Evolutionary conservation across 306 rosid genomes (phyloP).

Genomic region (Prunus mongolica): DNA sequence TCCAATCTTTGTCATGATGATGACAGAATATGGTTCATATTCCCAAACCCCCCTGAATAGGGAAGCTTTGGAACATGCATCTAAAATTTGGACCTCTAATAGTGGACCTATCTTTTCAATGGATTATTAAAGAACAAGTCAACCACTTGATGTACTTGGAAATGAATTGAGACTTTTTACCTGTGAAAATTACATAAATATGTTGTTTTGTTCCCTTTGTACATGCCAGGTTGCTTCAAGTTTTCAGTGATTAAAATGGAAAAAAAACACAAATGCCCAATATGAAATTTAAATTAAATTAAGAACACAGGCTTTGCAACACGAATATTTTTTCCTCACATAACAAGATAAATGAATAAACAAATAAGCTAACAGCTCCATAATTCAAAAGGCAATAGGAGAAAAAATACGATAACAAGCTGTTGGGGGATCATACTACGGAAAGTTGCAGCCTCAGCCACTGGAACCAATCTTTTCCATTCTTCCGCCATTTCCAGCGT

Average conservation of each 20-base stretch:
- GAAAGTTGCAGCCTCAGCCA: background rate
- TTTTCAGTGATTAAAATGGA: no score
- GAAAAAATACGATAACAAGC: background rate
- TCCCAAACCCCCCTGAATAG: background rate
- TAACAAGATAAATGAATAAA: no score
- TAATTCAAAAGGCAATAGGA: no score
- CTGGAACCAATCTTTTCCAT: background rate
- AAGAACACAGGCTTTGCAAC: no score
- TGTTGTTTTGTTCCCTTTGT: no score
- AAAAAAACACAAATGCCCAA: no score
- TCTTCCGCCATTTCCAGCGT: background rate
- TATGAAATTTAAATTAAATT: no score
- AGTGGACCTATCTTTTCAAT: background rate
- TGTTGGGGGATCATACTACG: background rate
- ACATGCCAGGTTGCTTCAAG: no score
- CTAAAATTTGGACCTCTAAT: background rate
- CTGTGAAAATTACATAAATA: no score
- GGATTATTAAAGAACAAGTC: background rate
- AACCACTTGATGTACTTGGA: background rate
- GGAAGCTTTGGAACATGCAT: background rate
- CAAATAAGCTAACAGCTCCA: no score
- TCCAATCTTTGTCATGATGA: background rate
- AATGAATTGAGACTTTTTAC: no score
- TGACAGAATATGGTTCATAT: slow-evolving; percentile 7
- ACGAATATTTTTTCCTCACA: no score